Evolutionary conservation across 495 filamentous ascomycete species (phyloP), one percentile per base, ranked within the genome.

Genomic region (Neurospora sp.): DNA sequence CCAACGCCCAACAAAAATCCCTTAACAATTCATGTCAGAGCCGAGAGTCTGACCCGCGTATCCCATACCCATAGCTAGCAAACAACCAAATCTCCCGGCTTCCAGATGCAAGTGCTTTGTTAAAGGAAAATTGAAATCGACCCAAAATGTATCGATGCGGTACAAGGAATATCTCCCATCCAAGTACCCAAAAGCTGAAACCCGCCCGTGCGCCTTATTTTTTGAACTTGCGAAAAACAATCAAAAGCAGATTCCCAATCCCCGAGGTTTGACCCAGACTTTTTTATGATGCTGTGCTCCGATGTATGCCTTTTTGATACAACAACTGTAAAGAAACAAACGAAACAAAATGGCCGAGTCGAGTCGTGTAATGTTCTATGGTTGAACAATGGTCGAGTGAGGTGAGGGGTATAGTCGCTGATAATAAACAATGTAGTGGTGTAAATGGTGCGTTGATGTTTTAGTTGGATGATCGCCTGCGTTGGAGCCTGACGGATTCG

Each of bases 401-500:
- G 81, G 77, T 80, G 82, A 77, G 75, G 79, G 76, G 82, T 84
- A 78, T 80, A 75, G 72, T 79, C 73, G 80, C 74, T 78, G 72
- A 71, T 72, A 44, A 37, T n/a, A 16, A 62, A 38, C 39, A 60
- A 71, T 72, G 46, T 74, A 74, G 74, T 70, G 70, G 73, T 72
- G 72, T 20, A 16, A 44, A 69, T n/a, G 20, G 35, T 70, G n/a
- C 16, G 35, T 46, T 66, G 72, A 18, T 27, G 20, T 62, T 62
- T 16, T 62, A 62, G 70, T 82, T 84, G 78, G 82, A 79, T 49
- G 87, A 89, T 78, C 87, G 85, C 73, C 86, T 77, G 73, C 87
- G 83, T 72, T 84, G 83, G 41, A 84, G 80, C 72, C 93, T 89
- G 70, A 91, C 88, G 72, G 91, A 93, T 79, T 97, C 94, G 83